A percentile compares a stretch with the other conserved stretches of the same genome.
These are phyloP conservation scores for Phaeotremella skinneri DNA, from an alignment of 768 basidiomycete species.

Conservation along the genomic window DNA sequence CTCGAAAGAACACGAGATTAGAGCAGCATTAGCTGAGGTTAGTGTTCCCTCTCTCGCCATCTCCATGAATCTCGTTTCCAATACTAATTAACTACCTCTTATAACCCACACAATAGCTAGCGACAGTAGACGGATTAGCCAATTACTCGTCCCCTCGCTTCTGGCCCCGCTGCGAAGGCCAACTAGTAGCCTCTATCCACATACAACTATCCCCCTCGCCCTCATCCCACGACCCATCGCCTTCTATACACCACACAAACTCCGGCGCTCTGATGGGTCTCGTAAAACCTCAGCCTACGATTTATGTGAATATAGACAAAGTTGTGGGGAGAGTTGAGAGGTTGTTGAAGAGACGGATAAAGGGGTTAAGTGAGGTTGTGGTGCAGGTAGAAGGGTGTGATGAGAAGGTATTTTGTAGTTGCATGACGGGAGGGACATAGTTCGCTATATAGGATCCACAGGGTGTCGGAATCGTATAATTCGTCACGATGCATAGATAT, in stretches of 20 bases:
- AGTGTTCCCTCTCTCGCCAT: constrained; percentile 18
- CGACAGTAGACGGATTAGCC: constrained; percentile 67
- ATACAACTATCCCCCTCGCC: constrained; percentile 73
- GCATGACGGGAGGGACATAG: constrained; percentile 43
- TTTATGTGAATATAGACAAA: constrained; percentile 65
- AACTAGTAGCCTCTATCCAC: constrained; percentile 85
- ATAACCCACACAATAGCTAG: constrained; percentile 9
- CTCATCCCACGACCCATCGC: constrained; percentile 60
- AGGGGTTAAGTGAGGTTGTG: constrained; percentile 80
- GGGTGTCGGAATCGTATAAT: background rate
- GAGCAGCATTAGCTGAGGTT: constrained; percentile 53
- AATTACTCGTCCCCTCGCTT: constrained; percentile 80
- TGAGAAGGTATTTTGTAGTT: constrained; percentile 45
- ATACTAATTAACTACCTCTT: background rate
- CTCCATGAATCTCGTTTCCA: constrained; percentile 48
- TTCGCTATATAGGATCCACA: background rate
- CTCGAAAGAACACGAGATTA: constrained; percentile 53
- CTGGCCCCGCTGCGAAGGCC: constrained; percentile 90
- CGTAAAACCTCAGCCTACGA: constrained; percentile 56
- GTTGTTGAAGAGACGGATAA: constrained; percentile 68
- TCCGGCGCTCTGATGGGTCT: constrained; percentile 49
- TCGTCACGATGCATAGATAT: too few relatives aligned
- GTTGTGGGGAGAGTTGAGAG: constrained; percentile 74
- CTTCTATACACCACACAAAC: constrained; percentile 35
- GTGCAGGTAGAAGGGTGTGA: constrained; percentile 70